Evolutionary conservation across 164 flowering plant genomes (phyloP).

Genomic region (Aristolochia contorta): DNA sequence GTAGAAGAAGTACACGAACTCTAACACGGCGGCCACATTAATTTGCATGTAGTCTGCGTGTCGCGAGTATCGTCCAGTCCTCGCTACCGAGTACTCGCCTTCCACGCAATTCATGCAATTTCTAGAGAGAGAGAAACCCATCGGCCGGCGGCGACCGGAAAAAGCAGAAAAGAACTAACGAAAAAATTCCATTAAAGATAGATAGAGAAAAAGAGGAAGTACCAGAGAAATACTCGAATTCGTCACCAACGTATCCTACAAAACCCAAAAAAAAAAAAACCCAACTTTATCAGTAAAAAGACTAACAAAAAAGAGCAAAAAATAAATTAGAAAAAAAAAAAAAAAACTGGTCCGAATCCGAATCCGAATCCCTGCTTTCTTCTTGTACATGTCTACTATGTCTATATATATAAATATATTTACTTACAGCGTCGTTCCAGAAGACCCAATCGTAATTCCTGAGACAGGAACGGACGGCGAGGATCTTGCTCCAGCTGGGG

Average conservation of each 20-base stretch:
- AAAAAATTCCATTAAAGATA: not conserved
- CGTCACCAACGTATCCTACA: constrained; percentile 15
- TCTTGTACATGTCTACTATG: too few relatives aligned
- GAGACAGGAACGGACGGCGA: constrained; percentile 9
- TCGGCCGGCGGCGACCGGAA: not conserved
- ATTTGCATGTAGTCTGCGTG: too few relatives aligned
- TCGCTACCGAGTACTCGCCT: too few relatives aligned
- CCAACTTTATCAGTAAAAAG: not conserved
- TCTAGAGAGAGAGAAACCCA: not conserved
- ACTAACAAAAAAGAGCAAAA: not conserved
- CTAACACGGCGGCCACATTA: too few relatives aligned
- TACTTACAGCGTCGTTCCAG: constrained; percentile 17
- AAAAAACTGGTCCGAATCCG: too few relatives aligned
- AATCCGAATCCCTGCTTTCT: too few relatives aligned
- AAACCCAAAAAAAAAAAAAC: not conserved
- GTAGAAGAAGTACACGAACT: too few relatives aligned
- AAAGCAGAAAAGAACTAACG: too few relatives aligned
- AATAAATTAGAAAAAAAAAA: not conserved
- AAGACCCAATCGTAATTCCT: constrained; percentile 13
- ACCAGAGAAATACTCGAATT: constrained; percentile 12
- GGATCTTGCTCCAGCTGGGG: constrained; percentile 17
- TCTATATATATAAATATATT: not conserved
- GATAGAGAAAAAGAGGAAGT: not conserved
- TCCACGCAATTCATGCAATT: not conserved
- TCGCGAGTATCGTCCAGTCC: too few relatives aligned